Evolutionary conservation across 495 filamentous ascomycete species (phyloP), one percentile per base, ranked within the genome.

Genomic region (Collariella sp.): DNA sequence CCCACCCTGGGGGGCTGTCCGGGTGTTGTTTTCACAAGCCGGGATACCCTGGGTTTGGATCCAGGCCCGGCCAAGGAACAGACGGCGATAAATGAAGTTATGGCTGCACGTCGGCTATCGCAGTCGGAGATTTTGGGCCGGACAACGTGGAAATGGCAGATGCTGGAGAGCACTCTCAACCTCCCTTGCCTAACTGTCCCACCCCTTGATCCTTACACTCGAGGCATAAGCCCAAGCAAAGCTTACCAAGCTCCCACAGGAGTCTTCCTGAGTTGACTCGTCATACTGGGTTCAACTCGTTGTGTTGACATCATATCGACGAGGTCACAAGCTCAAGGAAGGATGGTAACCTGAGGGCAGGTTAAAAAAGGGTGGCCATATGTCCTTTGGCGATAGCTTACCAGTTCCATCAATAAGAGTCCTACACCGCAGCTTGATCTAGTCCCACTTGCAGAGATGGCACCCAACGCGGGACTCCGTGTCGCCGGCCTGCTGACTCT

Each of bases 401-500:
- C 1, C 15, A 16, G 36, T 18, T 1, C 36, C 5, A 16, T 39
- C 5, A 11, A 16, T 5, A 2, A 39, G 36, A 9, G 26, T 31
- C 26, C 26, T 31, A 9, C 26, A 31, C 26, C 26, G 9, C 26
- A 31, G 26, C 26, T 9, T 18, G 39, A 15, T 2, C 16, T 24
- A 6, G 16, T 5, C 29, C n/a, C 10, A 2, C 12, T 7, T 11
- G n/a, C 36, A 41, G 20, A 50, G 9, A 50, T 50, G 48, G 36
- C 48, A 7, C 36, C 48, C 7, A 13, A 10, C 2, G 16, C 23
- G n/a, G 24, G n/a, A 40, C 13, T 41, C n/a, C 22, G 20, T 33
- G 13, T 18, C 15, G 22, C 47, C 7, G 23, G 15, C 52, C 39
- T 66, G 31, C 50, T 72, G 13, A 58, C 58, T 26, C 42, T 69